phyloP scores from a whole-genome alignment of 2,329 filamentous ascomycete species.

The Alternaria consortialis region DNA sequence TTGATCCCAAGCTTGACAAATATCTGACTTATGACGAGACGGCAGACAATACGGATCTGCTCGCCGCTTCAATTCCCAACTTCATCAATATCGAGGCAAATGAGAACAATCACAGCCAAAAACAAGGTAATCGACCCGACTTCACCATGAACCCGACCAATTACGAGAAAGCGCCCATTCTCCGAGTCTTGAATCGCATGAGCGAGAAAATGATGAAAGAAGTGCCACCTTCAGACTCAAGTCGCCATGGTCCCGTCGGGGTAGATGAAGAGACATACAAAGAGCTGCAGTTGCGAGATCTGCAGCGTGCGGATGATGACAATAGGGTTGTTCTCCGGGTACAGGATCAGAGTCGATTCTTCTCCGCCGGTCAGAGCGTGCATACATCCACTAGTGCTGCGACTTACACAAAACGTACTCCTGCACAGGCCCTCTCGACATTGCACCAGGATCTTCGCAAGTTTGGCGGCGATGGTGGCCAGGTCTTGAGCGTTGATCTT shows the following conservation, averaged over 20 bases:
- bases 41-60: constrained; percentile 53
- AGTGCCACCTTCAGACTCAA: constrained; percentile 79
- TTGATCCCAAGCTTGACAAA: constrained; percentile 83
- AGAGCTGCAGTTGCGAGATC: constrained; percentile 79
- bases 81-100: constrained; percentile 94
- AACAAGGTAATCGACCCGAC: constrained; percentile 86
- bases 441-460: constrained; percentile 71
- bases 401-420: constrained; percentile 74
- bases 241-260: constrained; percentile 70
- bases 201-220: constrained; percentile 94
- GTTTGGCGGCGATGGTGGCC: constrained; percentile 41
- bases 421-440: constrained; percentile 70
- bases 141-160: constrained; percentile 84
- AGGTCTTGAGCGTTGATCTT: constrained; percentile 60
- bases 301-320: constrained; percentile 77
- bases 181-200: constrained; percentile 86
- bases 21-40: constrained; percentile 80
- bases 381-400: constrained; percentile 59
- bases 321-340: constrained; percentile 85
- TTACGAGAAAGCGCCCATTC: constrained; percentile 82
- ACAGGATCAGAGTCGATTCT: constrained; percentile 85
- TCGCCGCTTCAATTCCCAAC: constrained; percentile 76
- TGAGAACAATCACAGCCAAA: constrained; percentile 90
- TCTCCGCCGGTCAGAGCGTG: constrained; percentile 63
- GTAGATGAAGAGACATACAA: constrained; percentile 78